Evolutionary conservation across 805 yeast genomes (phyloP).

Genomic region (Candida caryicola): DNA sequence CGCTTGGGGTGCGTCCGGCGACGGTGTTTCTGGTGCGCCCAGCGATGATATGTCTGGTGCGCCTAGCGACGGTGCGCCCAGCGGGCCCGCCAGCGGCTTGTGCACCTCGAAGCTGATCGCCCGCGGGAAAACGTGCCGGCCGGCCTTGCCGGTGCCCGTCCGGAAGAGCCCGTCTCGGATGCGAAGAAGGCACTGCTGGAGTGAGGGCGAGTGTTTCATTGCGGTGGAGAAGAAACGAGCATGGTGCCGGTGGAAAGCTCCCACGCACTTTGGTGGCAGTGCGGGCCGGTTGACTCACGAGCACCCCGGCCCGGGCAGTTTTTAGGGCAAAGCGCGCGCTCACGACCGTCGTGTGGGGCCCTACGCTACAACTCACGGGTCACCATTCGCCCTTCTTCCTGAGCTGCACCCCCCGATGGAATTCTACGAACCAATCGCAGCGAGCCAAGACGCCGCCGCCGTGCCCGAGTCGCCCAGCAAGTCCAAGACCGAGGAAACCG

Average conservation of each 20-base stretch:
- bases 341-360: background rate
- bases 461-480: conserved; percentile 18
- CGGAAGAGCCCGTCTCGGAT: conserved; percentile 26
- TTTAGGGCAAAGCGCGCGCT: background rate
- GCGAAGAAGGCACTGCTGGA: conserved; percentile 14
- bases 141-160: conserved; percentile 4
- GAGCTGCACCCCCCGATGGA: too few relatives aligned
- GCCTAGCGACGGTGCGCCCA: too few relatives aligned
- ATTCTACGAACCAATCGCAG: conserved; percentile 28
- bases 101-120: conserved; percentile 28
- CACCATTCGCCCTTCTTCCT: too few relatives aligned
- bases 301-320: too few relatives aligned
- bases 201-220: conserved; percentile 2
- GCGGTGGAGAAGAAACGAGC: conserved; percentile 1
- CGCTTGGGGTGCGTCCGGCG: too few relatives aligned
- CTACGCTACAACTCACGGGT: too few relatives aligned
- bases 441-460: conserved; percentile 11
- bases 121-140: conserved; percentile 18
- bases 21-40: too few relatives aligned
- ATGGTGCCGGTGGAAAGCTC: too few relatives aligned
- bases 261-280: too few relatives aligned
- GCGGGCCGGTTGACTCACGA: too few relatives aligned
- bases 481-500: conserved; percentile 52
- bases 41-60: too few relatives aligned
- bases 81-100: conserved; percentile 11